Conservation (phyloP, 176 grass and related monocot genomes). For the Musa schizocarpa region DNA sequence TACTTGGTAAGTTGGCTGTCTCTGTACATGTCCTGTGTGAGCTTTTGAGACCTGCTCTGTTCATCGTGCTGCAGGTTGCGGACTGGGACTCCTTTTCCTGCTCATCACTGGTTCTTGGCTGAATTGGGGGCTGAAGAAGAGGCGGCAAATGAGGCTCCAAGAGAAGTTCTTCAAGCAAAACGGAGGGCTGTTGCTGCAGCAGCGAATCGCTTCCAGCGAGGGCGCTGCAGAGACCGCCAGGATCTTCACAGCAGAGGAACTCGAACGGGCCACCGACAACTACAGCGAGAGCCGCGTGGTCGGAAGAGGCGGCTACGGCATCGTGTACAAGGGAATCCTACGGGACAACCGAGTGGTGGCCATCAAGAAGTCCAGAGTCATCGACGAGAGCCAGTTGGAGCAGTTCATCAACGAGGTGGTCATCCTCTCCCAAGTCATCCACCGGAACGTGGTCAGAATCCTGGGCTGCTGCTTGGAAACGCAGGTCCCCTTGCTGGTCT, state of each 20-base stretch:
- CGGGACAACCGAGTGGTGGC: neutral
- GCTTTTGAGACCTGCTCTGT: neutral
- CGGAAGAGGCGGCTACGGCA: neutral
- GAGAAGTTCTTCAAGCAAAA: neutral
- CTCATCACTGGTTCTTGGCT: neutral
- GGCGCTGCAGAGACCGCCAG: neutral
- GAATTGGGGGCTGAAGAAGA: neutral
- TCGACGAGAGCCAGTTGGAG: too few species aligned
- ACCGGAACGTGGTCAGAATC: too few species aligned
- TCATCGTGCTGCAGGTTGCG: neutral
- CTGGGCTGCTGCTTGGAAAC: too few species aligned
- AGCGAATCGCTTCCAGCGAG: neutral
- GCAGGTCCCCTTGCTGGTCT: too few species aligned
- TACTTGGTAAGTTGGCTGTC: neutral
- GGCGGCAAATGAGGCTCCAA: conserved; percentile 2
- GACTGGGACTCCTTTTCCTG: neutral
- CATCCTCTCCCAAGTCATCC: too few species aligned
- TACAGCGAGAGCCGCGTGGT: neutral
- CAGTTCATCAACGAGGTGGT: too few species aligned
- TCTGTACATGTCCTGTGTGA: too few species aligned
- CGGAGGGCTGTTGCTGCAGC: neutral
- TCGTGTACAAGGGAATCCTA: neutral
- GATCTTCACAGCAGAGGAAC: neutral
- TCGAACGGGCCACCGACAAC: neutral
- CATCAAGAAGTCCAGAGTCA: too few species aligned